phyloP scores from a whole-genome alignment of 2,329 filamentous ascomycete genomes.

The Triangularia setosa region DNA sequence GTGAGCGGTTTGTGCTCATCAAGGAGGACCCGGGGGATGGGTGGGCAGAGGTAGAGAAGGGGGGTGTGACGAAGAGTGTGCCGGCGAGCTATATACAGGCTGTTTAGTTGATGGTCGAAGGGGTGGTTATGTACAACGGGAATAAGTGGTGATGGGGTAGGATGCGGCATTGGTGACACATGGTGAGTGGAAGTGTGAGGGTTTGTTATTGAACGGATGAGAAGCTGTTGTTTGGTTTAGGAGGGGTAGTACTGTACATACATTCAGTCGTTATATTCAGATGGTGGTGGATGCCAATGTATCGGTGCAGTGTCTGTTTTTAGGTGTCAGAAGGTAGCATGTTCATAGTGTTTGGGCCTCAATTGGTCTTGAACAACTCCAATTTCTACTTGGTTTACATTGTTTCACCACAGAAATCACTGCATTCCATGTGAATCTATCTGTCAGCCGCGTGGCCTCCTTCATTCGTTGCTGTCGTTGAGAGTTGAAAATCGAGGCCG shows the following conservation, averaged over 20 bases:
- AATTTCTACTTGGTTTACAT: background rate
- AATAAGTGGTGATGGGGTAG: background rate
- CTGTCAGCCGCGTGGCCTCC: no score
- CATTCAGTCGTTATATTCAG: background rate
- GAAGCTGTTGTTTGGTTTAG: background rate
- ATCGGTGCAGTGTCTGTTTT: background rate
- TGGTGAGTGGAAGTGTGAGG: background rate
- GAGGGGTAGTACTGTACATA: background rate
- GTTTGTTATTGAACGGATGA: background rate
- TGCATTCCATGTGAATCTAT: background rate
- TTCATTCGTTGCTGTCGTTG: no score
- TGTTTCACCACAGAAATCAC: background rate
- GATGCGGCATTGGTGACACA: no score
- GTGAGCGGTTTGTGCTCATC: constrained; percentile 86
- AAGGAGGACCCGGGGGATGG: constrained; percentile 87
- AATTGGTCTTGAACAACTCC: background rate
- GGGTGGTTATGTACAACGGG: background rate
- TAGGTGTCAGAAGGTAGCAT: background rate
- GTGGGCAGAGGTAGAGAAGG: constrained; percentile 95
- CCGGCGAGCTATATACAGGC: constrained; percentile 89
- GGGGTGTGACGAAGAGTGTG: constrained; percentile 80
- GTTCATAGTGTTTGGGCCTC: background rate
- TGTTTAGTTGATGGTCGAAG: constrained; percentile 42
- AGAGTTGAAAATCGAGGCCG: background rate
- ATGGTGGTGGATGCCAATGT: background rate